These are phyloP conservation scores for Saccharomyces pastorianus DNA, from an alignment of 1,139 yeast genomes.

Conservation along the genomic window DNA sequence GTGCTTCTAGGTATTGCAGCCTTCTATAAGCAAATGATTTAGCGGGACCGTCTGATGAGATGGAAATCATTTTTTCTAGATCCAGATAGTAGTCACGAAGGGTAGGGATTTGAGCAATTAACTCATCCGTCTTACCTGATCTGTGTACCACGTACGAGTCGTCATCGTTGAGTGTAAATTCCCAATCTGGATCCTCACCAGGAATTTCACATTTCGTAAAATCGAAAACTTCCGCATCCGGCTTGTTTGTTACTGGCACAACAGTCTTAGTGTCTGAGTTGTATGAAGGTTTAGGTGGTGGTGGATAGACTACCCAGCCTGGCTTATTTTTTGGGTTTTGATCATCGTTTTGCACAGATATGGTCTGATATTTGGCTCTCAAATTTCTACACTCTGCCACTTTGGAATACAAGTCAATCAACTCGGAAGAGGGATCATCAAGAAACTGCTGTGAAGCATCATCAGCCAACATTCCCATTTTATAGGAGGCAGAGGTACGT, in stretches of 20 bases:
- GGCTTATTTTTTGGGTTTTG: conserved; percentile 74
- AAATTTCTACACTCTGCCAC: conserved; percentile 65
- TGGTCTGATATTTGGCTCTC: conserved; percentile 65
- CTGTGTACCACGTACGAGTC: conserved; percentile 64
- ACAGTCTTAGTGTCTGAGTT: conserved; percentile 59
- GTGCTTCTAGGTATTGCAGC: conserved; percentile 87
- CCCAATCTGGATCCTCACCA: conserved; percentile 41
- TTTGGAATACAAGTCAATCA: conserved; percentile 60
- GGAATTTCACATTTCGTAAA: conserved; percentile 60
- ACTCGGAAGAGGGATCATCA: conserved; percentile 62
- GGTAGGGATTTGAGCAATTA: conserved; percentile 60
- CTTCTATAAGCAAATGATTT: conserved; percentile 94
- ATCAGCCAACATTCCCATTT: conserved; percentile 52
- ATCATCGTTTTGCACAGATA: conserved; percentile 63
- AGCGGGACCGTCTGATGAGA: conserved; percentile 93
- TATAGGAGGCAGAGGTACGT: conserved; percentile 26
- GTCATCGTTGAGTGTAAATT: conserved; percentile 46
- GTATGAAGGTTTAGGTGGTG: conserved; percentile 91
- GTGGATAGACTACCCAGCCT: conserved; percentile 78
- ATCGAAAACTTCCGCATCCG: conserved; percentile 50
- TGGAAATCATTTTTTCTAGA: conserved; percentile 56
- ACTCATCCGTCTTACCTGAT: conserved; percentile 27
- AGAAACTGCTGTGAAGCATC: conserved; percentile 53
- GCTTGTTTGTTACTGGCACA: conserved; percentile 32
- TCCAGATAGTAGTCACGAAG: conserved; percentile 79